Conservation (phyloP, 1,139 yeast species). For the Suhomyces bokatorum region DNA sequence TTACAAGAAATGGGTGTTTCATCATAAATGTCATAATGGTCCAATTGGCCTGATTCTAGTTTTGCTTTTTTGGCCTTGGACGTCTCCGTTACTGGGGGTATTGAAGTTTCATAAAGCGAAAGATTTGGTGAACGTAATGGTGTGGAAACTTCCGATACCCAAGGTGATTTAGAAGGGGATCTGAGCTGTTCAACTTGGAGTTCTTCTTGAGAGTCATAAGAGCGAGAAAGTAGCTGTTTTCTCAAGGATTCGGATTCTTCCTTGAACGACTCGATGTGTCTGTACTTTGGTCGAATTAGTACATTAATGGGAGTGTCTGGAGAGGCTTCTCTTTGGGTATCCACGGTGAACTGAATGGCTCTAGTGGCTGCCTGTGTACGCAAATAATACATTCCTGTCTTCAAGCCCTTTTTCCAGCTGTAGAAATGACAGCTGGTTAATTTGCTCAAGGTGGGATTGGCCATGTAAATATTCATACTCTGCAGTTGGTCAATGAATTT, state of each 20-base stretch:
- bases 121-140: neutral
- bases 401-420: slow-evolving; percentile 63
- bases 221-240: neutral
- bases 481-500: slow-evolving; percentile 62
- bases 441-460: slow-evolving; percentile 58
- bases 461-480: slow-evolving; percentile 56
- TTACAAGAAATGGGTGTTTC: slow-evolving; percentile 42
- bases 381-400: slow-evolving; percentile 64
- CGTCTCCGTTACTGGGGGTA: neutral
- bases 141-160: neutral
- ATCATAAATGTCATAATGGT: slow-evolving; percentile 30
- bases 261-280: neutral
- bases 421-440: slow-evolving; percentile 62
- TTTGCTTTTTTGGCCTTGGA: neutral
- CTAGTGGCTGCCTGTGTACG: slow-evolving; percentile 90
- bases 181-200: neutral
- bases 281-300: slow-evolving; percentile 22
- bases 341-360: slow-evolving; percentile 91
- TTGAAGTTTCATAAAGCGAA: neutral
- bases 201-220: neutral
- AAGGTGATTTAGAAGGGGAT: neutral
- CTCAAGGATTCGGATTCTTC: slow-evolving; percentile 1
- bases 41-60: neutral
- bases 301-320: neutral
- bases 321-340: slow-evolving; percentile 23